phyloP scores from a whole-genome alignment of 345 rosid genomes.

The Rhodamnia rubescens region DNA sequence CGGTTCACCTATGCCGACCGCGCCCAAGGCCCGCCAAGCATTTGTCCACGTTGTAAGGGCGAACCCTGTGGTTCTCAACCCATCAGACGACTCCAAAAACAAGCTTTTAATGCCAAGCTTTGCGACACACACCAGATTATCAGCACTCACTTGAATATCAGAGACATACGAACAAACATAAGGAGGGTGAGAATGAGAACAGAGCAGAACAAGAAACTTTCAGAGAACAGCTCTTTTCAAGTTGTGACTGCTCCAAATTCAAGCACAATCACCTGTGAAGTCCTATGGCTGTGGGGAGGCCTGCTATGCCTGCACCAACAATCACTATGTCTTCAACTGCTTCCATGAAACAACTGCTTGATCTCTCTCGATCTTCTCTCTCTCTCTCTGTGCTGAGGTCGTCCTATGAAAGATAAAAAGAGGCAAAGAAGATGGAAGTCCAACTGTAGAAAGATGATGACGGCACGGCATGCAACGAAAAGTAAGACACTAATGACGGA shows the following conservation, averaged over 20 bases:
- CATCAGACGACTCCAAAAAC: slow-evolving; percentile 56
- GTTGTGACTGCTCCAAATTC: background rate
- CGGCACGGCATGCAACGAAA: background rate
- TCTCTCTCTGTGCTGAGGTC: background rate
- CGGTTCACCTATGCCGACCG: background rate
- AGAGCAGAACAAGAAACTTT: background rate
- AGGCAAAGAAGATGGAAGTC: background rate
- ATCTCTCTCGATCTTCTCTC: background rate
- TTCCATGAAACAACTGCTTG: background rate
- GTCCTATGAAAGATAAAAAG: background rate
- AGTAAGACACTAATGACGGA: background rate
- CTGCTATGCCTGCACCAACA: slow-evolving; percentile 57
- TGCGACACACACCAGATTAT: slow-evolving; percentile 3
- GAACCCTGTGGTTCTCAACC: slow-evolving; percentile 44
- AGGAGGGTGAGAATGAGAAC: background rate
- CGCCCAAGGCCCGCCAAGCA: slow-evolving; percentile 20
- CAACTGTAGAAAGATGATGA: background rate
- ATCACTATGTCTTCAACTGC: slow-evolving; percentile 25
- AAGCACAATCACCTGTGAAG: slow-evolving; percentile 14
- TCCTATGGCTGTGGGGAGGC: slow-evolving; percentile 49
- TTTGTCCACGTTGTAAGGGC: slow-evolving; percentile 42
- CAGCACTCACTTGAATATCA: background rate
- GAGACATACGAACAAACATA: background rate
- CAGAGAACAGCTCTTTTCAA: background rate
- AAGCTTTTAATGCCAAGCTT: slow-evolving; percentile 63